Percentiles rank a stretch among this genome's conserved stretches.
These are phyloP conservation scores for Fusarium sterilihyphosum DNA, from an alignment of 2,329 filamentous ascomycete genomes.

Conservation along the genomic window DNA sequence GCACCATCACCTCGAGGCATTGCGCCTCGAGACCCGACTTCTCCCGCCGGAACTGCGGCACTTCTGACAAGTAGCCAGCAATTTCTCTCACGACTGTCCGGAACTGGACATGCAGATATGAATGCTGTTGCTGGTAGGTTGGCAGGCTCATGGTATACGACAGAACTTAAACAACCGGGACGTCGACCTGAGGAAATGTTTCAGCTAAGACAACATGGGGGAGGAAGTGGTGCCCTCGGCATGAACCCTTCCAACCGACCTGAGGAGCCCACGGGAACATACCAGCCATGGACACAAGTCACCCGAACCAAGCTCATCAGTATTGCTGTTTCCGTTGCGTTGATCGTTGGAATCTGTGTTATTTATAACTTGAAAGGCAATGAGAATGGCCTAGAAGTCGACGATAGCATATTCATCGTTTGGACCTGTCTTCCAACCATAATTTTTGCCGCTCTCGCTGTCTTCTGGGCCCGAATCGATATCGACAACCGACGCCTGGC, in stretches of 20 bases:
- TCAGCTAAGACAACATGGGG: slow-evolving; percentile 40
- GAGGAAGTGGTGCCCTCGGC: slow-evolving; percentile 26
- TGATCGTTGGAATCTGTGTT: slow-evolving; percentile 38
- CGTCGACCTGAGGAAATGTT: slow-evolving; percentile 38
- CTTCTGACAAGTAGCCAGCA: slow-evolving; percentile 40
- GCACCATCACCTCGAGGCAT: slow-evolving; percentile 41
- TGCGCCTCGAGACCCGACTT: slow-evolving; percentile 43
- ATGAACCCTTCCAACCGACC: slow-evolving; percentile 12
- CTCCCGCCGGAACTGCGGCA: slow-evolving; percentile 40
- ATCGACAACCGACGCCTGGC: slow-evolving; percentile 41
- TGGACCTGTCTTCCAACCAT: slow-evolving; percentile 44
- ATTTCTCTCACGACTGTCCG: slow-evolving; percentile 35
- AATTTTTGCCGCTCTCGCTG: slow-evolving; percentile 27
- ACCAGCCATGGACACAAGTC: slow-evolving; percentile 41
- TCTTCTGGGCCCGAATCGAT: slow-evolving; percentile 41
- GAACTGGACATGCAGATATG: slow-evolving; percentile 40
- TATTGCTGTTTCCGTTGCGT: slow-evolving; percentile 20
- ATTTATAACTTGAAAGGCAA: slow-evolving; percentile 34
- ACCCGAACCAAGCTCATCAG: slow-evolving; percentile 22
- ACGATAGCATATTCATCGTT: slow-evolving; percentile 30
- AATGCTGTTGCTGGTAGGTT: slow-evolving; percentile 34
- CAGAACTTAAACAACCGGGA: slow-evolving; percentile 36
- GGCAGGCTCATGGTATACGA: slow-evolving; percentile 45
- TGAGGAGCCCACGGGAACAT: slow-evolving; percentile 26
- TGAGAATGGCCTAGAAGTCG: slow-evolving; percentile 30